These are phyloP conservation scores for Moesziomyces globuligerus DNA, from an alignment of 1,284 basidiomycete genomes.

Conservation along the genomic window DNA sequence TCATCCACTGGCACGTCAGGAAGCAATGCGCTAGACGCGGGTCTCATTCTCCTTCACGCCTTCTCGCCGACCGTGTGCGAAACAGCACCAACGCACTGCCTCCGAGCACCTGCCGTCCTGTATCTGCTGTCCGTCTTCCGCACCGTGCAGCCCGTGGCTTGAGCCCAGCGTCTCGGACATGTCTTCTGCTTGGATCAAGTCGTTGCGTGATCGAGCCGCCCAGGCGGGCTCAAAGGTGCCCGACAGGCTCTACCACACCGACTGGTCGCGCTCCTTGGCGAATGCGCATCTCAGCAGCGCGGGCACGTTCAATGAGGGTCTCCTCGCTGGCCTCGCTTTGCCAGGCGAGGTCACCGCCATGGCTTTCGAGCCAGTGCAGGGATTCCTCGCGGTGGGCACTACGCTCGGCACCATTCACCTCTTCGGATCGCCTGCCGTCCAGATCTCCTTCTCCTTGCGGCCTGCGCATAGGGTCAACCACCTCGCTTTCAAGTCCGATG, in stretches of 20 bases:
- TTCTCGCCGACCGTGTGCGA: too few species aligned
- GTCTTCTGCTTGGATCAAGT: constrained; percentile 44
- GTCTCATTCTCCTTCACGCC: too few species aligned
- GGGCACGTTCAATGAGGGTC: constrained; percentile 58
- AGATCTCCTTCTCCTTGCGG: constrained; percentile 72
- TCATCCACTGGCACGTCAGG: too few species aligned
- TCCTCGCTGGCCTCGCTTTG: constrained; percentile 61
- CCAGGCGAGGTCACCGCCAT: constrained; percentile 65
- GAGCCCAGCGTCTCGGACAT: constrained; percentile 1
- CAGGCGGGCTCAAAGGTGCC: constrained; percentile 31
- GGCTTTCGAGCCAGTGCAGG: constrained; percentile 61
- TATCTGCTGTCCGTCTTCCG: too few species aligned
- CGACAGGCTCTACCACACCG: constrained; percentile 27
- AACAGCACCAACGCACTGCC: too few species aligned
- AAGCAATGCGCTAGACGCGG: too few species aligned
- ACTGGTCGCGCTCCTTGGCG: constrained; percentile 43
- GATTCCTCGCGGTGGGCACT: constrained; percentile 78
- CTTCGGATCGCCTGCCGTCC: constrained; percentile 76
- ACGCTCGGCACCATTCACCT: constrained; percentile 73
- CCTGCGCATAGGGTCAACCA: constrained; percentile 73
- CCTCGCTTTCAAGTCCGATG: constrained; percentile 74
- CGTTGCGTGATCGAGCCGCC: constrained; percentile 32
- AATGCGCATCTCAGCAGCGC: constrained; percentile 45
- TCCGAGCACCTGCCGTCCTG: too few species aligned
- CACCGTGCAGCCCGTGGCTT: too few species aligned